Evolutionary conservation across 768 basidiomycete genomes (phyloP), one percentile per base, ranked within the genome.

Genomic region (Solioccasus polychromus): DNA sequence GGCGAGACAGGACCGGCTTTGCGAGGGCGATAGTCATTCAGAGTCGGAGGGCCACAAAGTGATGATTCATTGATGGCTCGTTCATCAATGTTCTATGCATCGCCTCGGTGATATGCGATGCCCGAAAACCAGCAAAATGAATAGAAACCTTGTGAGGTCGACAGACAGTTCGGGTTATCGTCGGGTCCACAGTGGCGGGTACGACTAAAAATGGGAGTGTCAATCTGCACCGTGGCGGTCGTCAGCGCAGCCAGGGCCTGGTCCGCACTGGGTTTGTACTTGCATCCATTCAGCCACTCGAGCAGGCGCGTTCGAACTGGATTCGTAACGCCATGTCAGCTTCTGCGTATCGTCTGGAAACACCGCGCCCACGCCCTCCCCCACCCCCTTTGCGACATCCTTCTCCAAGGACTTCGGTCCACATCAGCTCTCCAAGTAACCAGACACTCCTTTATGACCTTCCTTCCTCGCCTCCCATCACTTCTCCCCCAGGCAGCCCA

Each of bases 381-480:
- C 83, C 82, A 12, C 72, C 81, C 5, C 82, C 84, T 9, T 66
- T 86, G 47, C 77, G 77, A 46, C 75, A 69, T 68, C 52, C 71
- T 71, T 52, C 72, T 69, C 76, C 56, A 60, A 59, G 68, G 57
- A 65, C 76, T 15, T 71, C 79, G 9, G 62, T 74, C 40, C 59
- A 73, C 24, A 69, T 62, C 54, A 62, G 62, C 51, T 68, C 69
- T 34, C 69, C 68, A 51, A 75, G 77, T 55, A 70, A 73, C 41
- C 76, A 81, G 61, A 78, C 84, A 41, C 79, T 88, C 61, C 81
- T 88, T 68, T 87, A 88, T 65, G 83, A 87, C 68, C 75, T 87
- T 51, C 85, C 86, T 53, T 75, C 83, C 14, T 67, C 81, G 9
- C 66, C 72, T 19, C 71, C 78, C 15, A 66, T 77, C 61, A 34